These are phyloP conservation scores for Zasmidium angulare DNA, from an alignment of 2,329 filamentous ascomycete species.

Conservation along the genomic window DNA sequence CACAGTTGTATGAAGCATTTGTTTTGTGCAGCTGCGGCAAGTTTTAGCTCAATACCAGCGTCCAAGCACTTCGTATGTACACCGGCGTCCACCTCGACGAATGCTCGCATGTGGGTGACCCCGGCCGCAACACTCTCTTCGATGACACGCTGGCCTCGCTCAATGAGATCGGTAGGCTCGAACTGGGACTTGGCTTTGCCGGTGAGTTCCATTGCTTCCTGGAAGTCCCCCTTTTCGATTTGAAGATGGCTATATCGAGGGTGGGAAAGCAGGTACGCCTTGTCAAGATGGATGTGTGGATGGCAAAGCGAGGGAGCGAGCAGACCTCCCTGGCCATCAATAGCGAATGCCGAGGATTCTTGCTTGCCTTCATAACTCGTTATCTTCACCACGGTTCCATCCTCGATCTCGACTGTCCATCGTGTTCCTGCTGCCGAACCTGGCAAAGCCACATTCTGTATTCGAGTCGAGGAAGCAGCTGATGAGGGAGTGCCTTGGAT, in stretches of 20 bases:
- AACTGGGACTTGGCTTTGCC: conserved; percentile 63
- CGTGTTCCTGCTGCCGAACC: conserved; percentile 3
- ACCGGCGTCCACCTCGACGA: conserved; percentile 68
- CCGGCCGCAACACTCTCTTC: conserved; percentile 64
- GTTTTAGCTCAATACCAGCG: conserved; percentile 58
- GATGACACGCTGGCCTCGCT: conserved; percentile 64
- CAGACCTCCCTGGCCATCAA: conserved; percentile 45
- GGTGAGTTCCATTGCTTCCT: conserved; percentile 63
- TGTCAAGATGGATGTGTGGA: conserved; percentile 72
- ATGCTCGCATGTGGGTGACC: conserved; percentile 68
- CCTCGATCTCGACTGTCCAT: conserved; percentile 16
- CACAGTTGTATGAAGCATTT: conserved; percentile 65
- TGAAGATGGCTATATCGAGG: conserved; percentile 61
- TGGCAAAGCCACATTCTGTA: conserved; percentile 17
- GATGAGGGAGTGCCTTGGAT: conserved; percentile 22
- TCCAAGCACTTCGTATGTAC: conserved; percentile 59
- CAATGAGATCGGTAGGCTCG: conserved; percentile 60
- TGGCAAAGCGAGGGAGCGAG: conserved; percentile 63
- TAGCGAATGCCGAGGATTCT: conserved; percentile 2
- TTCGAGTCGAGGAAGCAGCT: background rate
- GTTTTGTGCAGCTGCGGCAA: conserved; percentile 47
- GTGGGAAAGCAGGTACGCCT: conserved; percentile 60
- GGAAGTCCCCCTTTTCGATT: conserved; percentile 61
- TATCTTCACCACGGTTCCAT: conserved; percentile 4
- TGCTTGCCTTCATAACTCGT: background rate